Evolutionary conservation across 257 asterid genomes (phyloP).

Genomic region (Plantago major): DNA sequence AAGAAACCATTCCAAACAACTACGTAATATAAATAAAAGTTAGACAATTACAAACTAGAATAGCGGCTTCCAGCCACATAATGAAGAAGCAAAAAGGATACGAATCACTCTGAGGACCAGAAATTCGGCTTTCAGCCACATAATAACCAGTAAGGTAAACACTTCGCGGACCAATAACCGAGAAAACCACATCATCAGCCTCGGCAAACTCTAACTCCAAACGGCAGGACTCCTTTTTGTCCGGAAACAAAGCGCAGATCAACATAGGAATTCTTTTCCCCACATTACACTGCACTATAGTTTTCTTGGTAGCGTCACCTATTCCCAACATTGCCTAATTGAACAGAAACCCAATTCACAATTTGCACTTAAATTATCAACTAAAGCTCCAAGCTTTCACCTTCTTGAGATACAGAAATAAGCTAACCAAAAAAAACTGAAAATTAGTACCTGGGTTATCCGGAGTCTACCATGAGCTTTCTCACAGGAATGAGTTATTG

Average conservation of each 20-base stretch:
- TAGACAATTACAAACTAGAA: neutral
- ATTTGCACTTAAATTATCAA: too few relatives aligned
- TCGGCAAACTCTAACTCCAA: slow-evolving; percentile 89
- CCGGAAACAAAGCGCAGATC: slow-evolving; percentile 62
- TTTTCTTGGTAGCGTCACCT: slow-evolving; percentile 46
- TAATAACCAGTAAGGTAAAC: slow-evolving; percentile 75
- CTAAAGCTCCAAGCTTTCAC: too few relatives aligned
- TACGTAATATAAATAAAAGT: slow-evolving; percentile 10
- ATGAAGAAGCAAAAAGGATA: slow-evolving; percentile 37
- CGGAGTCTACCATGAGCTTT: slow-evolving; percentile 61
- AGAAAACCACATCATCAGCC: slow-evolving; percentile 78
- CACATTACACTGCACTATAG: slow-evolving; percentile 71
- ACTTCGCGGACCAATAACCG: slow-evolving; percentile 73
- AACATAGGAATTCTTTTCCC: slow-evolving; percentile 64
- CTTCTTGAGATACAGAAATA: neutral
- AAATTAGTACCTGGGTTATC: slow-evolving; percentile 55
- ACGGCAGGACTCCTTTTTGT: slow-evolving; percentile 55
- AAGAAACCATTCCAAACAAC: slow-evolving; percentile 16
- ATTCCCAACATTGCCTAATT: slow-evolving; percentile 73
- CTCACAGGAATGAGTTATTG: slow-evolving; percentile 51
- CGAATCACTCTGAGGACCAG: slow-evolving; percentile 53
- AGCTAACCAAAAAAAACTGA: neutral
- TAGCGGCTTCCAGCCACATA: neutral
- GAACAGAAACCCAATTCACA: neutral
- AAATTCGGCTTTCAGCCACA: slow-evolving; percentile 25